Percentiles rank a stretch among this genome's conserved stretches.
These are phyloP conservation scores for Xanthoceras sorbifolium DNA, from an alignment of 345 rosid genomes.

Conservation along the genomic window DNA sequence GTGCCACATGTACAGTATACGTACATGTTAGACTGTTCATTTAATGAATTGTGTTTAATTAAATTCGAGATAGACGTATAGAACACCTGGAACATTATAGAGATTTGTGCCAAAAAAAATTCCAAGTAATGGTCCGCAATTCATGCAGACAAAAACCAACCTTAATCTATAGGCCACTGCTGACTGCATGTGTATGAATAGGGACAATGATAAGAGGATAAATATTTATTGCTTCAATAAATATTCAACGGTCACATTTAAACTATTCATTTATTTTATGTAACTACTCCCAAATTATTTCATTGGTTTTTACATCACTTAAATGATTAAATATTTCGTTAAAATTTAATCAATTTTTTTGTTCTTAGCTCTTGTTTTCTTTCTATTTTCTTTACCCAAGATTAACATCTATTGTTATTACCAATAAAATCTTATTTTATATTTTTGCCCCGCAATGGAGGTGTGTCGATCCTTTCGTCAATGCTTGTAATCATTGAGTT, in stretches of 20 bases:
- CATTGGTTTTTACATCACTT: not conserved
- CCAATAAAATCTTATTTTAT: not conserved
- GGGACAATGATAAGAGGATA: not conserved
- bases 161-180: not conserved
- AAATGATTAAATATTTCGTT: not conserved
- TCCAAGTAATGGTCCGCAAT: not conserved
- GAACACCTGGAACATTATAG: not conserved
- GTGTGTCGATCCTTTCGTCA: not conserved
- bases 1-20: no score
- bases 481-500: not conserved
- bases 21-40: no score
- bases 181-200: conserved; percentile 4
- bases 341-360: not conserved
- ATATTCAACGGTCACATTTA: conserved; percentile 6
- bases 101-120: conserved; percentile 11
- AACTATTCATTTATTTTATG: not conserved
- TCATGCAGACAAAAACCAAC: not conserved
- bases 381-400: not conserved
- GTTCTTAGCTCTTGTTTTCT: not conserved
- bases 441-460: not conserved
- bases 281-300: not conserved
- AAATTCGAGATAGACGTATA: not conserved
- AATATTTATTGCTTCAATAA: not conserved
- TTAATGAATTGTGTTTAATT: not conserved
- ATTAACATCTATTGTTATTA: not conserved